Evolutionary conservation across 2,329 filamentous ascomycete species (phyloP), one percentile per base, ranked within the genome.

Genomic region (Fusarium devonianum): DNA sequence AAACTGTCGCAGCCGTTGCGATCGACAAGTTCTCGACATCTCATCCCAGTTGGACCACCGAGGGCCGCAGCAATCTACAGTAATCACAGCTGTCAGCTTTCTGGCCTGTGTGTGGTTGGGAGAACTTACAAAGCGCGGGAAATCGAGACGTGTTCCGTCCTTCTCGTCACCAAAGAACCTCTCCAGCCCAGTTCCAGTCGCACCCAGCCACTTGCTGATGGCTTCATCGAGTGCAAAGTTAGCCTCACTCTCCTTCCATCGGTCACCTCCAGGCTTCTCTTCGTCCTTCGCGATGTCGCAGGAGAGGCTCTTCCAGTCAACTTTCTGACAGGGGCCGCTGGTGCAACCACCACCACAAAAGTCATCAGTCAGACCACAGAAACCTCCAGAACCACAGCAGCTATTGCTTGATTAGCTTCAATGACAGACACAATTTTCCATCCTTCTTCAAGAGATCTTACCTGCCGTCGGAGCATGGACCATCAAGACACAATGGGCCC

Each of bases 1-100:
- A 30, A 42, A 10, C 39, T 30, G n/a, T 36, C 32, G 8, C 45
- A 49, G 8, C 38, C 32, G 12, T 49, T 49, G 7, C 32, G 37
- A 7, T 49, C 37, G 1, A 39, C 32, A 8, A 42, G 29, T 2
- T 28, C 25, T 5, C 29, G 23, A 12, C 37, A 42, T 7, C 34
- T 21, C 36, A 34, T 48, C 7, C 32, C 30, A 10, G 17, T 32
- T 2, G 29, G 35, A 5, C 36, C 36, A 16, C 44, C 22, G 8
- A 41, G 13, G 7, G 25, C 19, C 18, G 22, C 25, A n/a, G 36
- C 21, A 2, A 47, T 28, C 35, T 29, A 29, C 3, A n/a, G 18
- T 6, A 21, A 12, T 14, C 1, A 6, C 12, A 7, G 10, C n/a
- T 14, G 18, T 38, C 4, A 38, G 36, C 36, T 14, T 16, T 13